Evolutionary conservation across 768 basidiomycete species (phyloP).

Genomic region (Dictyophora rubrovolvata): DNA sequence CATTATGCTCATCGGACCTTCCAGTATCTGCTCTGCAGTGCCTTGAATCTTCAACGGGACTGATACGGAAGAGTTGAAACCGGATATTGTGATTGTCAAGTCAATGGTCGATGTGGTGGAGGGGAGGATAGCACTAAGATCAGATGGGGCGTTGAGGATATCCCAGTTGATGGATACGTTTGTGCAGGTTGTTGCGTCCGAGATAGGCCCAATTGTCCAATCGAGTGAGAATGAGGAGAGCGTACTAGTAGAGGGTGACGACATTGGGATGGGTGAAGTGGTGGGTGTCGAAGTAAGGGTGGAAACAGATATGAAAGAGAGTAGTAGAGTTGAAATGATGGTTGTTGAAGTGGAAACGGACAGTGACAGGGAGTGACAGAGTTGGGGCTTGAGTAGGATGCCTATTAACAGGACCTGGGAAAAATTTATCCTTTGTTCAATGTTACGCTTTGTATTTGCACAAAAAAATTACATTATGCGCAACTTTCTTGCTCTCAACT

Average conservation of each 20-base stretch:
- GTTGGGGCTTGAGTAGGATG: no score
- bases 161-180: neutral
- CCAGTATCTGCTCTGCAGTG: neutral
- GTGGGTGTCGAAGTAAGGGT: neutral
- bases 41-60: neutral
- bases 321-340: no score
- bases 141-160: neutral
- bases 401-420: no score
- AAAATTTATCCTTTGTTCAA: no score
- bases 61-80: neutral
- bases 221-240: neutral
- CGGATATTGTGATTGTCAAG: neutral
- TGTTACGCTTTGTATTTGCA: no score
- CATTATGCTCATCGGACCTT: neutral
- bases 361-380: no score
- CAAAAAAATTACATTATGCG: no score
- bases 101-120: neutral
- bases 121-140: neutral
- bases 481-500: no score
- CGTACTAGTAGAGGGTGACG: neutral
- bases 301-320: neutral
- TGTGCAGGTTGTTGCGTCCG: neutral
- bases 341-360: no score
- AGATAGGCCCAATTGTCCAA: neutral
- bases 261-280: neutral